A percentile compares a stretch with the other conserved stretches of the same genome.
phyloP scores from a whole-genome alignment of 768 basidiomycete genomes.

The Cubamyces lactineus region DNA sequence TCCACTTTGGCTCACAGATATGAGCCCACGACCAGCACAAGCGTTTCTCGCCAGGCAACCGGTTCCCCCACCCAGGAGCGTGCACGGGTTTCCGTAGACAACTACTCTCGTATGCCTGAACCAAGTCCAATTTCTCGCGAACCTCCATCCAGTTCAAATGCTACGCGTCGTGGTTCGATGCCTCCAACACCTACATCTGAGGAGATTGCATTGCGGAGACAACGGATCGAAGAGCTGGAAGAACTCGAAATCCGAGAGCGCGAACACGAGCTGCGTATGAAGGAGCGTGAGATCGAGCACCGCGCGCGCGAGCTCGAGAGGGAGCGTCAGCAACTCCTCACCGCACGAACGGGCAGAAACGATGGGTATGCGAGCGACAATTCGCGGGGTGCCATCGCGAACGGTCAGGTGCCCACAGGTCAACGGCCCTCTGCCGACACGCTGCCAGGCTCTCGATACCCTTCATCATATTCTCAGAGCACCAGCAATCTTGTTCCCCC shows the following conservation, averaged over 20 bases:
- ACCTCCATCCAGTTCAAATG: not conserved
- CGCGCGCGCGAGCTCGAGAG: slow-evolving; percentile 59
- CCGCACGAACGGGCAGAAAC: slow-evolving; percentile 37
- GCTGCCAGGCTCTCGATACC: slow-evolving; percentile 14
- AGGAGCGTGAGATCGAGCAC: slow-evolving; percentile 52
- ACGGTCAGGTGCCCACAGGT: slow-evolving; percentile 24
- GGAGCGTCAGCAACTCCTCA: slow-evolving; percentile 50
- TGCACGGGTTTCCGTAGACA: slow-evolving; percentile 20
- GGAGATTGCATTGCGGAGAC: slow-evolving; percentile 42
- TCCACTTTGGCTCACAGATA: slow-evolving; percentile 67
- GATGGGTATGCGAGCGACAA: slow-evolving; percentile 36
- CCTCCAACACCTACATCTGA: slow-evolving; percentile 24
- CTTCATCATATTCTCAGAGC: slow-evolving; percentile 43
- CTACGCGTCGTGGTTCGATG: slow-evolving; percentile 7
- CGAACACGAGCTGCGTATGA: slow-evolving; percentile 44
- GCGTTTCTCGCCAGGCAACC: slow-evolving; percentile 44
- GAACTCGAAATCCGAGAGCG: slow-evolving; percentile 58
- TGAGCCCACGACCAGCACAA: slow-evolving; percentile 44
- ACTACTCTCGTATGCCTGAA: slow-evolving; percentile 17
- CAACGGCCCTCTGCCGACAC: slow-evolving; percentile 18
- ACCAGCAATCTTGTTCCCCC: slow-evolving; percentile 47
- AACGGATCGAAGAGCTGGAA: slow-evolving; percentile 53
- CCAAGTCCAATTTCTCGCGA: slow-evolving; percentile 4
- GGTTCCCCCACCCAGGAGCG: slow-evolving; percentile 40
- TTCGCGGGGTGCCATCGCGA: slow-evolving; percentile 33